phyloP scores from a whole-genome alignment of 192 early-diverging fungal species.

The Linnemannia exigua region DNA sequence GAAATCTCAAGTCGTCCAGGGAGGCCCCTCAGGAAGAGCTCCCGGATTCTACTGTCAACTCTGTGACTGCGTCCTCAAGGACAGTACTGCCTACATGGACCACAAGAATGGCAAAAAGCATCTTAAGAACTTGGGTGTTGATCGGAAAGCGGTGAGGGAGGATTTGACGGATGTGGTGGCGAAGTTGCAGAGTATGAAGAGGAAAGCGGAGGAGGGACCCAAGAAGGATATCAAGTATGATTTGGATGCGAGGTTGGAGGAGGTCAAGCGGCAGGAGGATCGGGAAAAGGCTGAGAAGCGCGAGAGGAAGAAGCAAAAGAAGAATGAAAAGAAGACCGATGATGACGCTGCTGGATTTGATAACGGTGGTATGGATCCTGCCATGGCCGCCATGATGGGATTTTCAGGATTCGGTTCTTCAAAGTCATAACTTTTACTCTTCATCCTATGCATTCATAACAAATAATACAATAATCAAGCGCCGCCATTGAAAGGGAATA shows the following conservation, averaged over 20 bases:
- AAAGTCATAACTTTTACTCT: slow-evolving; percentile 33
- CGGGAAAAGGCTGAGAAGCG: slow-evolving; percentile 72
- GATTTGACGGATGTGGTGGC: slow-evolving; percentile 82
- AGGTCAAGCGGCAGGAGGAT: slow-evolving; percentile 76
- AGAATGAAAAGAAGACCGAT: slow-evolving; percentile 60
- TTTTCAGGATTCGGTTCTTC: slow-evolving; percentile 70
- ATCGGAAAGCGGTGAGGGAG: slow-evolving; percentile 86
- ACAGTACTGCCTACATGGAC: slow-evolving; percentile 91
- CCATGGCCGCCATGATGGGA: slow-evolving; percentile 87
- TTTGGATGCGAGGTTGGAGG: slow-evolving; percentile 77
- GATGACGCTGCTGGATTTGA: slow-evolving; percentile 1
- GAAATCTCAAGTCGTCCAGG: slow-evolving; percentile 86
- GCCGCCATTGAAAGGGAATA: neutral
- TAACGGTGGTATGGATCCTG: slow-evolving; percentile 64
- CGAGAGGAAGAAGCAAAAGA: slow-evolving; percentile 71
- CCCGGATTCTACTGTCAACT: slow-evolving; percentile 95
- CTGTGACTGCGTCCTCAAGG: slow-evolving; percentile 91
- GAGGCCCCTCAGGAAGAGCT: slow-evolving; percentile 68
- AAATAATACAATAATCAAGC: too few relatives aligned
- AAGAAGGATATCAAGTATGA: slow-evolving; percentile 71
- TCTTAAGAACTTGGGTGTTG: slow-evolving; percentile 84
- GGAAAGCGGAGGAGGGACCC: slow-evolving; percentile 74
- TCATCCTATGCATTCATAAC: neutral
- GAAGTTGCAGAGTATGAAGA: slow-evolving; percentile 77
- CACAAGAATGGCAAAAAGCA: slow-evolving; percentile 95